A percentile compares a stretch with the other conserved stretches of the same genome.
Evolutionary conservation across 2,329 filamentous ascomycete genomes (phyloP).

Genomic region (Orbilia javanica): DNA sequence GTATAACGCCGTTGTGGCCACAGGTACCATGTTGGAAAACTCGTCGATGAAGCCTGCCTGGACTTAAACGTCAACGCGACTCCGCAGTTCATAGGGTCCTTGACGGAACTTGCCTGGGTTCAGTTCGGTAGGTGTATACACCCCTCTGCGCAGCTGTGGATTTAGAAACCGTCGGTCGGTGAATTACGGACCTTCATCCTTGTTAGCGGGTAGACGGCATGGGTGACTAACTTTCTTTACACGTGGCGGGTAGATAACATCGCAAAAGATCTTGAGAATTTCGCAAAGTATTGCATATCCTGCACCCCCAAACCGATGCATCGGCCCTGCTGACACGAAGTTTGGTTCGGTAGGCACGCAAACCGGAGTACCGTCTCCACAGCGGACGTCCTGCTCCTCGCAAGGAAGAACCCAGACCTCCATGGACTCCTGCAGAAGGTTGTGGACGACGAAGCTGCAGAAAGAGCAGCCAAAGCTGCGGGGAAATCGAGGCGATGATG

Average conservation of each 20-base stretch:
- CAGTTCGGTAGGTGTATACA: conserved; percentile 76
- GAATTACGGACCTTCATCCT: conserved; percentile 17
- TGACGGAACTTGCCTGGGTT: conserved; percentile 88
- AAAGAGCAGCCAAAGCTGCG: conserved; percentile 61
- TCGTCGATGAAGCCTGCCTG: conserved; percentile 86
- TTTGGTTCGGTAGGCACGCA: conserved; percentile 75
- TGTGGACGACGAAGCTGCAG: conserved; percentile 73
- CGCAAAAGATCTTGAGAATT: conserved; percentile 74
- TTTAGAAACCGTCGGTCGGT: not conserved
- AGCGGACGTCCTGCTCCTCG: conserved; percentile 88
- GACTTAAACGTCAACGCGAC: conserved; percentile 84
- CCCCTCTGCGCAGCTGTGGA: not conserved
- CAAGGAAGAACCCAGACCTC: conserved; percentile 86
- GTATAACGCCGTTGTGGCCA: conserved; percentile 76
- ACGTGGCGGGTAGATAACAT: conserved; percentile 67
- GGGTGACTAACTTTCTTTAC: conserved; percentile 15
- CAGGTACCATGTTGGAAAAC: conserved; percentile 86
- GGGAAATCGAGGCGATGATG: conserved; percentile 43
- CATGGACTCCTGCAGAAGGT: conserved; percentile 79
- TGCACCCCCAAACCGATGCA: not conserved
- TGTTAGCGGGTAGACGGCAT: conserved; percentile 7
- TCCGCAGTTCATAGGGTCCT: conserved; percentile 85
- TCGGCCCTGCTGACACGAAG: conserved; percentile 61
- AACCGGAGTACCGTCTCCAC: conserved; percentile 82
- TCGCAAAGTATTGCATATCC: conserved; percentile 69